Base-by-base conservation (phyloP, 2,329 filamentous ascomycete genomes). In the Verticillium albo-atrum region DNA sequence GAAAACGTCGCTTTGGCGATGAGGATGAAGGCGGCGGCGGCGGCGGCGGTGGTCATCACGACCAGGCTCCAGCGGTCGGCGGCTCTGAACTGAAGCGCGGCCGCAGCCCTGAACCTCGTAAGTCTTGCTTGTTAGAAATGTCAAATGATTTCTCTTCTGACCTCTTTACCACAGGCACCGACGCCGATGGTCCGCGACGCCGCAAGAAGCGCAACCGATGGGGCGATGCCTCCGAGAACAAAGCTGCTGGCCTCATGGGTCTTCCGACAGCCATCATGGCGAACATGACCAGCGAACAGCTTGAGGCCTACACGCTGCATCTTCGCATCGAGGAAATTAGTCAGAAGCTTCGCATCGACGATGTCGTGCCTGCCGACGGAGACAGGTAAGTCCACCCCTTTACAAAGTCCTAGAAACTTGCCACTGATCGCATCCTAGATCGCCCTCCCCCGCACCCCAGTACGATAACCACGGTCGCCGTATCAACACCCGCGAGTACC, bases 381-480 rank as follows among this genome's bases (percentile, higher is more conserved):
- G 94, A 98, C 73, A 88, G 95, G 94, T 97, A 82, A 68, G 89
- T 79, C 59, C 35, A 1, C 17, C 37, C 59, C 25, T 26, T 9
- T 4, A 9, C 23, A 5, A 30, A 17, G 6, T 51, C 32, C 25
- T 23, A 59, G 57, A 26, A 12, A 25, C 10, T 50, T 14, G 61
- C 61, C 37, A 62, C 65, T 60, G 62, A 68, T 65, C 54, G 35
- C 54, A 60, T 57, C 64, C 27, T 68, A 97, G 95, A 78, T 99
- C 95, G 60, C 94, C 94, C 23, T 99, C 95, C 61, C 95, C 95
- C 37, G 84, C 95, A 34, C 95, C 95, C 12, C 94, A 98, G 77
- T 99, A 99, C 80, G 95, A 99, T 78, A 99, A 99, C 81, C 96
- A 97, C 72, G 95, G 95, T 81, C 91, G 94, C 68, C 95, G 95